Evolutionary conservation across 164 flowering plant genomes (phyloP).

Genomic region (Houttuynia cordata): DNA sequence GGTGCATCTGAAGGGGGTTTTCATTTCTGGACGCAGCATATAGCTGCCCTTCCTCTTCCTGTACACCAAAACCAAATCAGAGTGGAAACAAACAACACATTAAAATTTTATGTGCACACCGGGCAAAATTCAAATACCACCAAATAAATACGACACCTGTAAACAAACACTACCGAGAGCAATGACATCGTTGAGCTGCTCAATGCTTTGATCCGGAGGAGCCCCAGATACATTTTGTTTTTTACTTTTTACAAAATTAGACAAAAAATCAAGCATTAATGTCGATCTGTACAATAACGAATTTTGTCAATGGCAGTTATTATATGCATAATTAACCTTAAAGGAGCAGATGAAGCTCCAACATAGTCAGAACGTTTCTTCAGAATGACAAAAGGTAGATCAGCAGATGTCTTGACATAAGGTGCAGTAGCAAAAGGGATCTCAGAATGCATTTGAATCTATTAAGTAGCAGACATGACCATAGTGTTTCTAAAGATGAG

Average conservation of each 20-base stretch:
- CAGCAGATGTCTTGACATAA: constrained; percentile 39
- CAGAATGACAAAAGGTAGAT: constrained; percentile 60
- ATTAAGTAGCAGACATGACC: not conserved
- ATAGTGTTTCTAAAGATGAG: too few species aligned
- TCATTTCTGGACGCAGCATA: constrained; percentile 81
- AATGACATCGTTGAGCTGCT: constrained; percentile 97
- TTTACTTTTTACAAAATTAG: constrained; percentile 37
- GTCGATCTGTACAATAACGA: too few species aligned
- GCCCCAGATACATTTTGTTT: constrained; percentile 83
- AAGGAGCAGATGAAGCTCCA: constrained; percentile 49
- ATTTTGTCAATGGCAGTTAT: too few species aligned
- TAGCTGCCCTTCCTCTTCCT: constrained; percentile 96
- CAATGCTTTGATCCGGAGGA: constrained; percentile 79
- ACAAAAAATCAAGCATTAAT: not conserved
- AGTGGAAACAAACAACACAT: too few species aligned
- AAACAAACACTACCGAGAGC: constrained; percentile 93
- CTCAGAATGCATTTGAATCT: constrained; percentile 34
- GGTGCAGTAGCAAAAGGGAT: constrained; percentile 26
- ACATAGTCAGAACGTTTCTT: constrained; percentile 68
- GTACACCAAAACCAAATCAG: not conserved
- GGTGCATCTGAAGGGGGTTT: constrained; percentile 75
- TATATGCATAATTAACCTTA: constrained; percentile 33
- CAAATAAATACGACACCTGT: constrained; percentile 36
- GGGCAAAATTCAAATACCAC: not conserved
- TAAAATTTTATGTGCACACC: not conserved